Conservation (phyloP, 2,329 filamentous ascomycete species). For the Botryotinia calthae region DNA sequence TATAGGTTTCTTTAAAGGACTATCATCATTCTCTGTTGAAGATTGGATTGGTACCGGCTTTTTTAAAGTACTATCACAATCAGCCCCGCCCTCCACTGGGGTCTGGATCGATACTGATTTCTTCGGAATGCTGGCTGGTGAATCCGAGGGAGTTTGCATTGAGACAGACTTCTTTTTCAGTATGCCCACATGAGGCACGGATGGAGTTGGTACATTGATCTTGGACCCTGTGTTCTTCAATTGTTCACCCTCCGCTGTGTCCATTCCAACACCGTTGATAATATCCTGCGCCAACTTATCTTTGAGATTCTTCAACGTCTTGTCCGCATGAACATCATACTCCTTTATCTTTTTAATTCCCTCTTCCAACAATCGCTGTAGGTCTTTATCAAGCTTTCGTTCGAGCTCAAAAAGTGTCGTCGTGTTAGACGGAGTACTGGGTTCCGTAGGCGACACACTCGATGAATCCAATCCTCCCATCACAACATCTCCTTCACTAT, state of each 20-base stretch:
- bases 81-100: not conserved
- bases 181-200: not conserved
- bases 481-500: constrained; percentile 23
- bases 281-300: constrained; percentile 20
- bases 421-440: not conserved
- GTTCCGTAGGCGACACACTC: not conserved
- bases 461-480: constrained; percentile 19
- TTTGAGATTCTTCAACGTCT: constrained; percentile 18
- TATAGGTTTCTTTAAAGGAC: too few species aligned
- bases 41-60: not conserved
- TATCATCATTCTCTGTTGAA: not conserved
- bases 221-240: not conserved
- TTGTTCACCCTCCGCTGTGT: too few species aligned
- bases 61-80: not conserved
- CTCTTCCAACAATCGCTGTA: constrained; percentile 24
- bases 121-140: not conserved
- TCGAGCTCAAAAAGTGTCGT: constrained; percentile 22
- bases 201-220: not conserved
- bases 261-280: not conserved
- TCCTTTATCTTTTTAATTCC: constrained; percentile 24
- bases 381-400: constrained; percentile 16
- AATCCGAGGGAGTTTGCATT: not conserved
- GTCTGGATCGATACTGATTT: not conserved
- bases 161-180: not conserved
- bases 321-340: constrained; percentile 29